Evolutionary conservation across 176 grass and related monocot species (phyloP).

Genomic region (Oryza glaberrima): DNA sequence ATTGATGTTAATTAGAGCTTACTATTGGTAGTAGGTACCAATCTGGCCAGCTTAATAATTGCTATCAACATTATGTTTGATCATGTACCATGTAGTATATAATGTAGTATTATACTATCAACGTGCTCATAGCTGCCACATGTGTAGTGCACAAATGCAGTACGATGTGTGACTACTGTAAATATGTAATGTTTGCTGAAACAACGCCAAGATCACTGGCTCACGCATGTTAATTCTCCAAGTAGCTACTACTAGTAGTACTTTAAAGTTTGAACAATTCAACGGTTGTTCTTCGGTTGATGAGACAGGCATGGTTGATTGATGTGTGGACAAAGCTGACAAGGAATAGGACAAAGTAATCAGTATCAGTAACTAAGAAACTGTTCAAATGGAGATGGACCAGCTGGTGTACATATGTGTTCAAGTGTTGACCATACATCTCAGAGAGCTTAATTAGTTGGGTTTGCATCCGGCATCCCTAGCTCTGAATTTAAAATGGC

Average conservation of each 20-base stretch:
- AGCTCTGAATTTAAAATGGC: not conserved
- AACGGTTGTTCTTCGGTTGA: not conserved
- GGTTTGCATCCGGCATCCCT: not conserved
- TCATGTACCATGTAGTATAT: not conserved
- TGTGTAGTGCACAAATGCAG: not conserved
- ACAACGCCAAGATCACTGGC: not conserved
- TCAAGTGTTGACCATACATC: not conserved
- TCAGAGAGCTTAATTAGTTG: not conserved
- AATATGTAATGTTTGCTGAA: not conserved
- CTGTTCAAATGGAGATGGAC: not conserved
- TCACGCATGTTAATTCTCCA: not conserved
- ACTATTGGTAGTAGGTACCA: not conserved
- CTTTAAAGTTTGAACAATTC: not conserved
- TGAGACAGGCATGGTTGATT: not conserved
- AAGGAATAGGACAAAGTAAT: not conserved
- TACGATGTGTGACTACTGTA: not conserved
- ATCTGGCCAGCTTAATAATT: not conserved
- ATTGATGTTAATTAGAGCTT: not conserved
- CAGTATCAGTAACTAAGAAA: not conserved
- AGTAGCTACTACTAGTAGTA: no score
- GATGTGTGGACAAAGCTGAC: not conserved
- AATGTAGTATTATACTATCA: not conserved
- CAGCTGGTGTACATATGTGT: not conserved
- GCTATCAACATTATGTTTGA: not conserved
- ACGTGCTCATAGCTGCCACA: not conserved